These are phyloP conservation scores for Gaultheria prostrata DNA, from an alignment of 148 eudicot genomes.

Conservation along the genomic window DNA sequence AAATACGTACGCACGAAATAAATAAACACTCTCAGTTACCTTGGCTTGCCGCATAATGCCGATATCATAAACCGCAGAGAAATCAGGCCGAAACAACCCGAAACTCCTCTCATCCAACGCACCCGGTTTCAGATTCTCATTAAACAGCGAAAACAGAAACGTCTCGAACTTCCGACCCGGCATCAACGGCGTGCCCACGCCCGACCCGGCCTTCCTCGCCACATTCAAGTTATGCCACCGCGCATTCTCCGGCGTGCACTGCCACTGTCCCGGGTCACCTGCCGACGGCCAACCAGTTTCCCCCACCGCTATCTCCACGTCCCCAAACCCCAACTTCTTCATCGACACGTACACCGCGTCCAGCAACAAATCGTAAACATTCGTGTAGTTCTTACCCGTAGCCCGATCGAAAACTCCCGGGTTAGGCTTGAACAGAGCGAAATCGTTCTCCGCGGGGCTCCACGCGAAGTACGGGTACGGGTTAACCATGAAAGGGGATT, in stretches of 20 bases:
- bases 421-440: slow-evolving; percentile 38
- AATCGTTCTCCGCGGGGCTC: slow-evolving; percentile 34
- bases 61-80: slow-evolving; percentile 61
- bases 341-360: slow-evolving; percentile 65
- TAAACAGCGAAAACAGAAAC: slow-evolving; percentile 59
- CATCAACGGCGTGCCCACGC: slow-evolving; percentile 82
- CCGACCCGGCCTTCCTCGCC: slow-evolving; percentile 36
- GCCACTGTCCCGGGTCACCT: slow-evolving; percentile 45
- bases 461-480: slow-evolving; percentile 81
- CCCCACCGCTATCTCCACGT: slow-evolving; percentile 67
- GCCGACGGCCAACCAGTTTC: slow-evolving; percentile 88
- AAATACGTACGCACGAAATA: too few species aligned
- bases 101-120: slow-evolving; percentile 62
- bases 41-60: slow-evolving; percentile 45
- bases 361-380: slow-evolving; percentile 62
- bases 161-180: slow-evolving; percentile 66
- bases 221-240: slow-evolving; percentile 26
- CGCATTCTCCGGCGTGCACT: slow-evolving; percentile 52
- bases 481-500: slow-evolving; percentile 72
- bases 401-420: slow-evolving; percentile 39
- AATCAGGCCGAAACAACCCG: slow-evolving; percentile 69
- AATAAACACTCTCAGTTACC: too few species aligned
- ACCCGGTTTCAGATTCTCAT: slow-evolving; percentile 68
- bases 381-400: slow-evolving; percentile 47
- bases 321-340: slow-evolving; percentile 56